These are phyloP conservation scores for Cercospora sesami DNA, from an alignment of 2,329 filamentous ascomycete genomes.

Conservation along the genomic window DNA sequence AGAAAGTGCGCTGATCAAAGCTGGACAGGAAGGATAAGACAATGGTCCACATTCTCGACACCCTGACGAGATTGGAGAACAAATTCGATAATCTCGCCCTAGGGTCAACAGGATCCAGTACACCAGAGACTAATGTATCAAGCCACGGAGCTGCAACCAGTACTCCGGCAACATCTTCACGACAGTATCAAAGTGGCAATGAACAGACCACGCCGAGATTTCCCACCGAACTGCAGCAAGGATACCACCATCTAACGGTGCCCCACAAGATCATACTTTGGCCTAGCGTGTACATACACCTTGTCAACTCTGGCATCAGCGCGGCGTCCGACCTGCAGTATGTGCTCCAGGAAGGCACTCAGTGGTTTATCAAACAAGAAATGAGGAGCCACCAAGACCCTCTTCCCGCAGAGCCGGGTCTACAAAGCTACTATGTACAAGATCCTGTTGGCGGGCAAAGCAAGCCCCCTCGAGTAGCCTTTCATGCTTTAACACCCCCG, in stretches of 20 bases:
- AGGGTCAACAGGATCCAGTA: constrained; percentile 14
- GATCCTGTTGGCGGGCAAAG: constrained; percentile 14
- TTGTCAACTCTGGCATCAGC: constrained; percentile 39
- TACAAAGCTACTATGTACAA: constrained; percentile 31
- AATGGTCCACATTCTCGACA: constrained; percentile 60
- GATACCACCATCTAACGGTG: constrained; percentile 40
- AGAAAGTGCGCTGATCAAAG: neutral
- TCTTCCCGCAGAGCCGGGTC: constrained; percentile 34
- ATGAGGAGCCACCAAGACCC: constrained; percentile 35
- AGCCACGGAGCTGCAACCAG: constrained; percentile 12
- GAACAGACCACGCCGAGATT: constrained; percentile 17
- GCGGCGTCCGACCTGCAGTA: constrained; percentile 40
- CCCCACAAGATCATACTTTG: constrained; percentile 57
- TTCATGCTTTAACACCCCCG: constrained; percentile 49
- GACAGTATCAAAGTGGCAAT: constrained; percentile 10
- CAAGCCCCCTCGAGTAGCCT: constrained; percentile 32
- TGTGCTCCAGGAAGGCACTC: constrained; percentile 42
- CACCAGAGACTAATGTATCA: constrained; percentile 24
- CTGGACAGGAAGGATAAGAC: constrained; percentile 62
- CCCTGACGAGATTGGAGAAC: constrained; percentile 55
- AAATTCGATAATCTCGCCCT: constrained; percentile 54
- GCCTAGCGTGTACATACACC: constrained; percentile 41
- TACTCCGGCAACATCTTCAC: constrained; percentile 18
- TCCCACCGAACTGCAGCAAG: constrained; percentile 28
- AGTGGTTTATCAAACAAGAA: constrained; percentile 43